phyloP scores from a whole-genome alignment of 176 grass and related monocot genomes.

The Thalia dealbata region DNA sequence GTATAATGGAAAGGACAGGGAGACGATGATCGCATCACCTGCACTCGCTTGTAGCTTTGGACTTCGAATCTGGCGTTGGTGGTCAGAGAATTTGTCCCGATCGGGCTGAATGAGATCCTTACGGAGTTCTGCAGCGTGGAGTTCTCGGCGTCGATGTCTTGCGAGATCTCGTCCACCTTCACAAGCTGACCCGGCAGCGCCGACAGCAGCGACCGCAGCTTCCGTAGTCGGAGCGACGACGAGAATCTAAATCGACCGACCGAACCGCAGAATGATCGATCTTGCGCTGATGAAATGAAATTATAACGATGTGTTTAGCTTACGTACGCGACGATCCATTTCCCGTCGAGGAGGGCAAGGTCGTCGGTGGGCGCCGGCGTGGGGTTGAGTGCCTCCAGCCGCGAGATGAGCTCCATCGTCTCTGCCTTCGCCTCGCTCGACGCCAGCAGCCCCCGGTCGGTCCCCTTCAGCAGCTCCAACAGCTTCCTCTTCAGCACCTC shows the following conservation, averaged over 20 bases:
- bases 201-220: slow-evolving; percentile 45
- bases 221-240: slow-evolving; percentile 57
- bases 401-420: slow-evolving; percentile 82
- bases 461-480: slow-evolving; percentile 58
- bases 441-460: slow-evolving; percentile 61
- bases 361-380: slow-evolving; percentile 84
- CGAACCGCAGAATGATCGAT: not conserved
- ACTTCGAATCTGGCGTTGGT: slow-evolving; percentile 97
- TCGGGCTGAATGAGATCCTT: slow-evolving; percentile 57
- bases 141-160: slow-evolving; percentile 79
- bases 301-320: too few species aligned
- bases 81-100: slow-evolving; percentile 53
- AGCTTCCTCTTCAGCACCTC: not conserved
- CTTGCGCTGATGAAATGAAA: not conserved
- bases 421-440: slow-evolving; percentile 84
- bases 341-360: slow-evolving; percentile 72
- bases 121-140: slow-evolving; percentile 92
- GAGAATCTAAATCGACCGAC: slow-evolving; percentile 54
- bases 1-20: not conserved
- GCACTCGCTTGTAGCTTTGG: slow-evolving; percentile 83
- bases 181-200: slow-evolving; percentile 58
- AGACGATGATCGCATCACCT: slow-evolving; percentile 29
- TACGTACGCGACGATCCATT: slow-evolving; percentile 88
- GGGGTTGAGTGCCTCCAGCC: slow-evolving; percentile 71
- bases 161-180: slow-evolving; percentile 87